Evolutionary conservation across 495 filamentous ascomycete genomes (phyloP), one percentile per base, ranked within the genome.

Genomic region (Aspergillus bertholletiae): DNA sequence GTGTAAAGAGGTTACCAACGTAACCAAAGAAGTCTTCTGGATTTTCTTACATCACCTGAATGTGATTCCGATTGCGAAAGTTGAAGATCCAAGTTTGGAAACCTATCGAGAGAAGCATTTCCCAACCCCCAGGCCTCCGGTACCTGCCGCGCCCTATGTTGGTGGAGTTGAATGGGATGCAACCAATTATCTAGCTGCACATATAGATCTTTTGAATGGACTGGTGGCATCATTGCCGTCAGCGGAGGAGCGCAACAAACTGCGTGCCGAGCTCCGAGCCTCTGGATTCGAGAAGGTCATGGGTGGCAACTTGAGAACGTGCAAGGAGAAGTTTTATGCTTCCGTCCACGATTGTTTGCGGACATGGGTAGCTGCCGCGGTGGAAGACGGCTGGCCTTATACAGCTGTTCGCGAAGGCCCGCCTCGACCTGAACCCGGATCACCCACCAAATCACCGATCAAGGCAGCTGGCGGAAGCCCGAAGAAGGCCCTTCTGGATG

Each of bases 111-210:
- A 81, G 46, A 79, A 81, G 11, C 85, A 96, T 69, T 98, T 97
- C 69, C 94, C 94, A 0, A 76, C 80, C n/a, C 87, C 90, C 55
- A 85, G 90, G 2, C 89, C 92, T 6, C 94, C 93, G 0, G 89
- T 97, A 6, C 91, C 94, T 12, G 92, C 95, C 20, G 93, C 93
- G 17, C 95, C 94, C 8, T 97, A 97, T 68, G 91, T 98, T 44
- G 95, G 94, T 37, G 94, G 95, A 46, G 94, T 98, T 12, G 94
- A 98, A 73, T 98, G 95, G 95, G 94, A 98, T 67, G 92, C 94
- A 9, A 97, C 94, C 9, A 96, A 93, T 70, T 98, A 98, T 62
- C 77, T 98, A 15, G 89, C 92, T 27, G 84, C 87, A 6, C 95
- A 98, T 63, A 76, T 98, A 11, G 95, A 97, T 72, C 84, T 98